Conservation (phyloP, 2,329 filamentous ascomycete genomes). For the Emmonsiellopsis sp. region DNA sequence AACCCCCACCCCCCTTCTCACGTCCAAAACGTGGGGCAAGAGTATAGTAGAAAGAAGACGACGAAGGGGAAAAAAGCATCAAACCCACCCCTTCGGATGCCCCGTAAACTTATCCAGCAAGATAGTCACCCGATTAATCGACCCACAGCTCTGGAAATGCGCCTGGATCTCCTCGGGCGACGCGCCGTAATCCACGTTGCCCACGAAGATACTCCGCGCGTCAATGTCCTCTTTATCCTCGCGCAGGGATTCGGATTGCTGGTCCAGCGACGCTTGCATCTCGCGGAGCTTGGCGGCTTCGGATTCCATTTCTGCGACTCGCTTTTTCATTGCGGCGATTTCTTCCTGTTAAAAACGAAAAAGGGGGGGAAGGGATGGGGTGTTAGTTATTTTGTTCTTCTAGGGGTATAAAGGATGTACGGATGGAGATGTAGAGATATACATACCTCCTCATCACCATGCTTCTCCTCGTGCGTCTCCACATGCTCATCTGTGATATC, state of each 20-base stretch:
- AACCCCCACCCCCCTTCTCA: not conserved
- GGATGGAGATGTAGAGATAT: not conserved
- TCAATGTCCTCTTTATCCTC: slow-evolving; percentile 97
- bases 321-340: slow-evolving; percentile 77
- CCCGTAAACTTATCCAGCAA: slow-evolving; percentile 96
- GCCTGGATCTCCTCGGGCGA: slow-evolving; percentile 97
- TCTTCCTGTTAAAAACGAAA: slow-evolving; percentile 49
- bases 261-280: slow-evolving; percentile 79
- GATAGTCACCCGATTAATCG: slow-evolving; percentile 97
- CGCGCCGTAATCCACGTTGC: slow-evolving; percentile 95
- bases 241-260: slow-evolving; percentile 70
- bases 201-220: slow-evolving; percentile 91
- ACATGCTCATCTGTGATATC: slow-evolving; percentile 12
- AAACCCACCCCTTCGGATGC: slow-evolving; percentile 82
- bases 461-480: slow-evolving; percentile 25
- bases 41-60: not conserved
- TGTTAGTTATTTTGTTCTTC: not conserved
- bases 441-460: slow-evolving; percentile 38
- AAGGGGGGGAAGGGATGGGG: not conserved
- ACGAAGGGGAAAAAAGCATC: slow-evolving; percentile 29
- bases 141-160: slow-evolving; percentile 94
- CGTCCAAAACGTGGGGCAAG: not conserved
- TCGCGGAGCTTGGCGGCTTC: slow-evolving; percentile 78
- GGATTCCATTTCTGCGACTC: slow-evolving; percentile 84
- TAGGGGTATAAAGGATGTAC: too few species aligned